Conservation (phyloP, 768 basidiomycete species). For the Suillus discolor region DNA sequence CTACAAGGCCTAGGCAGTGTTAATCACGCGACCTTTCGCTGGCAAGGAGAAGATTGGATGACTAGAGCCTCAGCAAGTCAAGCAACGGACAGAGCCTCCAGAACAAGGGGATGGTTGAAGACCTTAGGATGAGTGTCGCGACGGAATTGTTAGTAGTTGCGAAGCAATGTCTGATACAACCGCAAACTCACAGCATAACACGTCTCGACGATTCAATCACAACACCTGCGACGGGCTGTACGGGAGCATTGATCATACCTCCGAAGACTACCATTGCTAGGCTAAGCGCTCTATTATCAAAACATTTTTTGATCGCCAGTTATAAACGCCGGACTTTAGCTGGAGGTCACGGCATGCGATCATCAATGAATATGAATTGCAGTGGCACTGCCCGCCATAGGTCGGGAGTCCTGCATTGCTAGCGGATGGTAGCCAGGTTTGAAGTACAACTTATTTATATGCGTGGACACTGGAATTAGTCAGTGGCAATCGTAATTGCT, state of each 20-base stretch:
- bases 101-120: constrained; percentile 22
- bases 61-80: constrained; percentile 20
- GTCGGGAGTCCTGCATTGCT: not conserved
- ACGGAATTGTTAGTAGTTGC: constrained; percentile 25
- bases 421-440: constrained; percentile 1
- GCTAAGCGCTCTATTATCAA: constrained; percentile 7
- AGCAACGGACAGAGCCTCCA: constrained; percentile 24
- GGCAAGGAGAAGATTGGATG: constrained; percentile 12
- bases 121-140: constrained; percentile 31
- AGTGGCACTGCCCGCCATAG: constrained; percentile 4
- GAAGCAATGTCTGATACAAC: constrained; percentile 16
- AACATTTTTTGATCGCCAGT: constrained; percentile 12
- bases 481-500: not conserved
- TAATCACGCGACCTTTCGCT: constrained; percentile 26
- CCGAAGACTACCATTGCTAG: constrained; percentile 16
- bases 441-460: constrained; percentile 3
- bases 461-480: not conserved
- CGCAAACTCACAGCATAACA: constrained; percentile 19
- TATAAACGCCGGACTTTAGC: constrained; percentile 12
- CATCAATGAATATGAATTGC: not conserved
- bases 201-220: constrained; percentile 17
- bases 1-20: constrained; percentile 50
- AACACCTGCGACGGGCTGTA: constrained; percentile 39
- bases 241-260: constrained; percentile 24
- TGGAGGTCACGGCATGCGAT: constrained; percentile 3